Conservation (phyloP, 1,284 basidiomycete genomes). For the Gomphus sp. region DNA sequence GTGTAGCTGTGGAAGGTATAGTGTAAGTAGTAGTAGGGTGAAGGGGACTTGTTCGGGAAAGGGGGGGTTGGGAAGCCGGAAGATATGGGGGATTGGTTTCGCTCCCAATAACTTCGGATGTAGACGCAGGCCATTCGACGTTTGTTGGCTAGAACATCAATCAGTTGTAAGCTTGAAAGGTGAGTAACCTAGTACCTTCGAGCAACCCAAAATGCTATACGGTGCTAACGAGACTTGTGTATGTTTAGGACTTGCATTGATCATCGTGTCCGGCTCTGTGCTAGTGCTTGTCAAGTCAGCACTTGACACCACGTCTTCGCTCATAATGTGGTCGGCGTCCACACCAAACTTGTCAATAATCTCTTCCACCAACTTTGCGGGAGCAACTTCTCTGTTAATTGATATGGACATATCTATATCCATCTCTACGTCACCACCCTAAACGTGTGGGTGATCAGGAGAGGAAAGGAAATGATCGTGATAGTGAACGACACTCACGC, state of each 20-base stretch:
- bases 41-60: not conserved
- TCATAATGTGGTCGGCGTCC: not conserved
- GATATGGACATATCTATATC: not conserved
- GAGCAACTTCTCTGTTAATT: not conserved
- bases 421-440: not conserved
- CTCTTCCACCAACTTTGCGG: not conserved
- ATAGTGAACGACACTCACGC: not conserved
- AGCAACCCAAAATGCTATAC: not conserved
- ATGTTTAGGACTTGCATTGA: not conserved
- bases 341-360: not conserved
- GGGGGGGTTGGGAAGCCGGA: not conserved
- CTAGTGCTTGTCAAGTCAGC: not conserved
- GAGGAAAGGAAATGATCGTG: no score
- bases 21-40: not conserved
- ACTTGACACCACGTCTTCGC: not conserved
- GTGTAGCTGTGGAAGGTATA: not conserved
- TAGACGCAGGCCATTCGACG: not conserved
- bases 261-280: no score
- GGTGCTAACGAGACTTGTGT: not conserved
- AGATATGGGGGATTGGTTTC: not conserved
- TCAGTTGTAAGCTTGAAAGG: not conserved
- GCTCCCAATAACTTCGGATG: not conserved
- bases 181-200: not conserved
- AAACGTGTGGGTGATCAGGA: not conserved
- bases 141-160: not conserved